These are phyloP conservation scores for Aspergillus sparsus DNA, from an alignment of 495 filamentous ascomycete genomes.

Conservation along the genomic window DNA sequence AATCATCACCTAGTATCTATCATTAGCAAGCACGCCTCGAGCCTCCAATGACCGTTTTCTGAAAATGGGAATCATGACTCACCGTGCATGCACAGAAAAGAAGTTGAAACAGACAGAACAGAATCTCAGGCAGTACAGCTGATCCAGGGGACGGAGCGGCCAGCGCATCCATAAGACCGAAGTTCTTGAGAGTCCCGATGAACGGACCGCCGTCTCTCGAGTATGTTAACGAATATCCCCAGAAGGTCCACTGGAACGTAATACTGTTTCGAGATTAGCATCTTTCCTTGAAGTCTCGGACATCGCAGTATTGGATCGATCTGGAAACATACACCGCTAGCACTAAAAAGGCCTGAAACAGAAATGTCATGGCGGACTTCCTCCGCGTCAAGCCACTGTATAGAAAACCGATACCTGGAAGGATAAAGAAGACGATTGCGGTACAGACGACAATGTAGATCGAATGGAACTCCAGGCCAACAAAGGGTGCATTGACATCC, in stretches of 20 bases:
- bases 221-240: conserved; percentile 59
- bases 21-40: conserved; percentile 19
- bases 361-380: conserved; percentile 56
- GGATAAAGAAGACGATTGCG: conserved; percentile 60
- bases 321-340: conserved; percentile 39
- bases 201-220: conserved; percentile 51
- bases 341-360: conserved; percentile 60
- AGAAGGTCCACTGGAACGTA: conserved; percentile 60
- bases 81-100: conserved; percentile 60
- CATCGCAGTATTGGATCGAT: not conserved
- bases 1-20: conserved; percentile 42
- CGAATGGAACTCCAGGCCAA: conserved; percentile 53
- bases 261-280: conserved; percentile 23
- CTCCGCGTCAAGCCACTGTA: conserved; percentile 59
- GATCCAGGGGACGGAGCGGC: conserved; percentile 53
- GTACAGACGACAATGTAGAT: conserved; percentile 52
- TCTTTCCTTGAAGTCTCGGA: not conserved
- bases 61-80: conserved; percentile 5
- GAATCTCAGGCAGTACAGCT: conserved; percentile 53
- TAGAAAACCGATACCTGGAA: conserved; percentile 59
- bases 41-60: too few relatives aligned
- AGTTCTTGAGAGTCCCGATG: conserved; percentile 55
- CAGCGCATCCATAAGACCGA: conserved; percentile 54
- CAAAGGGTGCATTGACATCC: conserved; percentile 54
- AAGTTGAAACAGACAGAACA: conserved; percentile 59